Evolutionary conservation across 495 filamentous ascomycete species (phyloP).

Genomic region (Talaromyces stipitatus): DNA sequence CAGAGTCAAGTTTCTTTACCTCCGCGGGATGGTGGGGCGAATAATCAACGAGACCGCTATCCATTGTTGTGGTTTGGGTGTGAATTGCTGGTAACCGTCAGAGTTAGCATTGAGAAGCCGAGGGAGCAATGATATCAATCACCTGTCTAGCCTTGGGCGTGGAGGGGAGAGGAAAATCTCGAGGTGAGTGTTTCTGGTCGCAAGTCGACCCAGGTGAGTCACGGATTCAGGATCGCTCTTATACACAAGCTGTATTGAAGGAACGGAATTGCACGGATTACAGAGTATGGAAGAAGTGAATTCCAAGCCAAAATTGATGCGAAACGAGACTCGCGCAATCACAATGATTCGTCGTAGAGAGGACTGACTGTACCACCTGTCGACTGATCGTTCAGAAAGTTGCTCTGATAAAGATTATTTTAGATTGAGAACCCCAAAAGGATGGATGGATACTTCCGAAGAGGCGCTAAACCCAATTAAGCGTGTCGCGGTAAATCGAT

Average conservation of each 20-base stretch:
- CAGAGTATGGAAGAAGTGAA: neutral
- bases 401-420: neutral
- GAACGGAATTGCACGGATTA: too few relatives aligned
- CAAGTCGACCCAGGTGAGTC: neutral
- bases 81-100: neutral
- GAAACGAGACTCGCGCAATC: neutral
- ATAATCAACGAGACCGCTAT: conserved; percentile 64
- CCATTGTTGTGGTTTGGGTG: conserved; percentile 22
- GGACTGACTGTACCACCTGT: neutral
- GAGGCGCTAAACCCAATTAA: conserved; percentile 28
- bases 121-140: neutral
- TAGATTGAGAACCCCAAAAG: neutral
- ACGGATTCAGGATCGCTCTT: neutral
- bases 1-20: conserved; percentile 58
- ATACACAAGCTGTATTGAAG: neutral
- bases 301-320: neutral
- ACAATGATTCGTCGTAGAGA: neutral
- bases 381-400: neutral
- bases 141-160: neutral
- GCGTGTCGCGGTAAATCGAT: conserved; percentile 7
- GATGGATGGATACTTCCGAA: neutral
- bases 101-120: neutral
- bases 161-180: too few relatives aligned
- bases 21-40: conserved; percentile 75
- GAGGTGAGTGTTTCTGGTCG: too few relatives aligned